Evolutionary conservation across 345 rosid species (phyloP).

Genomic region (thale cress (Arabidopsis thaliana)): TAIR10.1 NC_003074.8:3156001-3156500

Average conservation of each 20-base stretch:
- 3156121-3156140: no score
- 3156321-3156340: conserved; percentile 20
- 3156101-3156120: no score
- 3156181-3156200: conserved; percentile 19
- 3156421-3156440: no score
- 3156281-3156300: conserved; percentile 30
- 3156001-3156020: conserved; percentile 37
- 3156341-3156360: conserved; percentile 1
- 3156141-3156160: no score
- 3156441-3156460: neutral
- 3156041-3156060: neutral
- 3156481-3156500: neutral
- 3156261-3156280: neutral
- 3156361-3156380: neutral
- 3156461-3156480: neutral
- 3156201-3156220: conserved; percentile 21
- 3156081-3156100: no score
- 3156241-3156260: conserved; percentile 26
- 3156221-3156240: conserved; percentile 15
- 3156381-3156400: neutral
- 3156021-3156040: conserved; percentile 26
- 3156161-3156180: neutral
- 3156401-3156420: neutral
- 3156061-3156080: neutral
- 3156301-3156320: conserved; percentile 29